phyloP scores from a whole-genome alignment of 495 filamentous ascomycete species.

The Cudoniella acicularis region DNA sequence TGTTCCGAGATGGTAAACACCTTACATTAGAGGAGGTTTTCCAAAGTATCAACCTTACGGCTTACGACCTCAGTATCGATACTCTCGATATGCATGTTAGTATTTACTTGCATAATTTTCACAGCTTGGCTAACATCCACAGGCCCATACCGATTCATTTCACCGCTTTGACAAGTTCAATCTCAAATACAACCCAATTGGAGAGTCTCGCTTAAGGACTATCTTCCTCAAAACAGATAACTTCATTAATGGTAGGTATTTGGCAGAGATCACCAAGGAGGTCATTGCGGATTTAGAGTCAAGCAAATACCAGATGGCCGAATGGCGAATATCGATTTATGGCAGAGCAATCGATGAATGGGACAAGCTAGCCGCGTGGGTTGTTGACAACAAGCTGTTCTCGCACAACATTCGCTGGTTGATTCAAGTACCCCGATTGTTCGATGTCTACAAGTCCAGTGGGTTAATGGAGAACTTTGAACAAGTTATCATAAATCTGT shows the following conservation, averaged over 20 bases:
- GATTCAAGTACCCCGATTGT: constrained; percentile 90
- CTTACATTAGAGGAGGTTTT: constrained; percentile 91
- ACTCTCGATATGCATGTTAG: constrained; percentile 90
- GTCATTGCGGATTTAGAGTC: constrained; percentile 97
- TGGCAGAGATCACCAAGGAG: constrained; percentile 96
- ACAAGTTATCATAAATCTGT: constrained; percentile 86
- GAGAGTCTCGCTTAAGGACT: constrained; percentile 88
- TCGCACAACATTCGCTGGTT: constrained; percentile 98
- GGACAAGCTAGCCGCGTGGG: constrained; percentile 97
- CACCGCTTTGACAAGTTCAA: constrained; percentile 99
- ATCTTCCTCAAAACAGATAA: constrained; percentile 99
- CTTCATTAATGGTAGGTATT: constrained; percentile 90
- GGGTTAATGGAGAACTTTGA: constrained; percentile 85
- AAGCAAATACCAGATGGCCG: constrained; percentile 99
- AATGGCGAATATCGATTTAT: constrained; percentile 98
- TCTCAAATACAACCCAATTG: constrained; percentile 96
- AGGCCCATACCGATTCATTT: constrained; percentile 97
- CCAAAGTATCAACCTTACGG: constrained; percentile 92
- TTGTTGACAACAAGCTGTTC: constrained; percentile 97
- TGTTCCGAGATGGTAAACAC: constrained; percentile 89
- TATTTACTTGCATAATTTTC: constrained; percentile 41
- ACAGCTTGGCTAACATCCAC: constrained; percentile 1
- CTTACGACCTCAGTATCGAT: constrained; percentile 97
- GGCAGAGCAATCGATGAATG: constrained; percentile 89
- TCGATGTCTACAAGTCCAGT: constrained; percentile 90